Evolutionary conservation across 202 grass and related monocot genomes (phyloP).

Genomic region (Panicum hallii): DNA sequence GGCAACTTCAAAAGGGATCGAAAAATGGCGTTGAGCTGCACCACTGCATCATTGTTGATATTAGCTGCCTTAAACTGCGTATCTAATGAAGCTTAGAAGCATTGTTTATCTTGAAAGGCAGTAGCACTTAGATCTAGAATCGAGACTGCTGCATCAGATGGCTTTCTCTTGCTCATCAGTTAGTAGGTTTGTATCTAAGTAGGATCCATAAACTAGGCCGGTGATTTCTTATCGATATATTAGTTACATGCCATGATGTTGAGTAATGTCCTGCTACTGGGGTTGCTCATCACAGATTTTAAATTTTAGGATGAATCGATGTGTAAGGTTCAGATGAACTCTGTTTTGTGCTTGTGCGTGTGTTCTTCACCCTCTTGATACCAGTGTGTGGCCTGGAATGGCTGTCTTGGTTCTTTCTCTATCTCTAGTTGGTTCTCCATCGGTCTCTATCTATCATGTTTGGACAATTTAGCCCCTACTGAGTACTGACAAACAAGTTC

Average conservation of each 20-base stretch:
- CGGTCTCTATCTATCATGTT: constrained; percentile 28
- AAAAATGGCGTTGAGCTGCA: constrained; percentile 72
- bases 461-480: constrained; percentile 37
- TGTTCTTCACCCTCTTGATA: neutral
- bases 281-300: neutral
- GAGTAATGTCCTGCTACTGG: neutral
- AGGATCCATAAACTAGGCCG: neutral
- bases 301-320: neutral
- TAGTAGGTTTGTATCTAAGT: constrained; percentile 47
- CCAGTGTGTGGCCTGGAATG: constrained; percentile 27
- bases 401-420: constrained; percentile 5
- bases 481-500: constrained; percentile 12
- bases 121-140: neutral
- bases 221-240: neutral
- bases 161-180: constrained; percentile 1
- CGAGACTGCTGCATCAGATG: neutral
- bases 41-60: neutral
- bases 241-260: neutral
- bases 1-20: constrained; percentile 70
- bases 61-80: neutral
- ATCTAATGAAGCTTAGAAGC: neutral
- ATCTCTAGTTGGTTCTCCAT: constrained; percentile 29
- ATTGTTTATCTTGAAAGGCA: constrained; percentile 24
- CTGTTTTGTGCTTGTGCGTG: neutral
- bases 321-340: constrained; percentile 6